Percentiles rank a stretch among this genome's conserved stretches.
Evolutionary conservation across 305 asterid genomes (phyloP).

Genomic region (Plantago coronopus): DNA sequence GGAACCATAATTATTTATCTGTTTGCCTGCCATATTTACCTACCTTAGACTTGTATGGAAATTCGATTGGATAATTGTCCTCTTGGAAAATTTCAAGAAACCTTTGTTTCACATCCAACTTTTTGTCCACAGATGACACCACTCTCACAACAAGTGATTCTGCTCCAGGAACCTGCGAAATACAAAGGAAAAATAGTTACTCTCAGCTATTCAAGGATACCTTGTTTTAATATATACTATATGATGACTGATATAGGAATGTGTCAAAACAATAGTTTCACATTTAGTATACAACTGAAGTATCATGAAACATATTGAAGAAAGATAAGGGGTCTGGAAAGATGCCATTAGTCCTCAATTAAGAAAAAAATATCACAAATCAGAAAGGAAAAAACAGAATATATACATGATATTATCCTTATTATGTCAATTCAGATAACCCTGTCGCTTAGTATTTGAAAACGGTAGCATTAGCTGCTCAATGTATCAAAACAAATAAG

Average conservation of each 20-base stretch:
- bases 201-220: conserved; percentile 14
- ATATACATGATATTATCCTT: neutral
- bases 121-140: conserved; percentile 96
- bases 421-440: too few relatives aligned
- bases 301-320: neutral
- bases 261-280: neutral
- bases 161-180: conserved; percentile 81
- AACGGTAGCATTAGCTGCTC: too few relatives aligned
- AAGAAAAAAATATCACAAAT: neutral
- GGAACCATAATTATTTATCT: conserved; percentile 10
- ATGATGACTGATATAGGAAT: neutral
- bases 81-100: conserved; percentile 90
- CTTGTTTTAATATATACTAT: conserved; percentile 7
- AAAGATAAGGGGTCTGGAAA: too few relatives aligned
- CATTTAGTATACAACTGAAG: conserved; percentile 15
- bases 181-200: conserved; percentile 16
- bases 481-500: too few relatives aligned
- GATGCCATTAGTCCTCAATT: too few relatives aligned
- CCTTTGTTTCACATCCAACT: conserved; percentile 85
- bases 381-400: neutral
- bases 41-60: conserved; percentile 89
- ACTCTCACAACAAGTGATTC: conserved; percentile 93
- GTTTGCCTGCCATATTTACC: conserved; percentile 11
- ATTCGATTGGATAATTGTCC: conserved; percentile 82
- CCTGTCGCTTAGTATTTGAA: too few relatives aligned